phyloP scores from a whole-genome alignment of 2,329 filamentous ascomycete species.

The Fusarium musae region DNA sequence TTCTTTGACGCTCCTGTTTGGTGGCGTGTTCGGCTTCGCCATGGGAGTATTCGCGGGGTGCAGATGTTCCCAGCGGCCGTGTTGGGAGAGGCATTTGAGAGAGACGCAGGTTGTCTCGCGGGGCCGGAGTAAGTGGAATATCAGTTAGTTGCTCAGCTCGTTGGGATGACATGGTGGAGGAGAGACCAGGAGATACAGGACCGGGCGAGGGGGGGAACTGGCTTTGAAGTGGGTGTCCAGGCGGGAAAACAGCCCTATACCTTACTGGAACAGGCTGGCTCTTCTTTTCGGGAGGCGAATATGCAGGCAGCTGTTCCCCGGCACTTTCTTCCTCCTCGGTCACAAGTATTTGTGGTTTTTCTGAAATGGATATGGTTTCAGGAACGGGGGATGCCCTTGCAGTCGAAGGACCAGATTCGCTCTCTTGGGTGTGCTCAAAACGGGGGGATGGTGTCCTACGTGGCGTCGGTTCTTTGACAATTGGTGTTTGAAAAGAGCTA shows the following conservation, averaged over 20 bases:
- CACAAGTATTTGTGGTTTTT: constrained; percentile 55
- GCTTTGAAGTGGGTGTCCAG: constrained; percentile 58
- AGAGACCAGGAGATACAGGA: constrained; percentile 70
- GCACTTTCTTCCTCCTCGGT: constrained; percentile 51
- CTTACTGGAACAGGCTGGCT: constrained; percentile 53
- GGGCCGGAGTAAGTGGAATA: constrained; percentile 63
- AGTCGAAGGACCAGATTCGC: constrained; percentile 35
- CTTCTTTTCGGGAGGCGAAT: constrained; percentile 59
- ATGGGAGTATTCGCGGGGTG: constrained; percentile 57
- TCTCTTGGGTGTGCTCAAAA: constrained; percentile 16
- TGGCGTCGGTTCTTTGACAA: constrained; percentile 52
- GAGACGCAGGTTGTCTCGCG: constrained; percentile 29
- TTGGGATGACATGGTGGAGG: constrained; percentile 70
- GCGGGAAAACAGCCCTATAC: constrained; percentile 69
- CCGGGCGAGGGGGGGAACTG: constrained; percentile 68
- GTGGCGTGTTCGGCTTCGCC: constrained; percentile 54
- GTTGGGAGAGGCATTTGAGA: constrained; percentile 52
- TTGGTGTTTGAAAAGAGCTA: constrained; percentile 47
- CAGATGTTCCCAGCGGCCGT: constrained; percentile 57
- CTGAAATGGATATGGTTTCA: constrained; percentile 36
- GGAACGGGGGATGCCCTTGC: constrained; percentile 26
- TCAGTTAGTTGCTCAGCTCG: constrained; percentile 70
- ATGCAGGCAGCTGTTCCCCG: constrained; percentile 62
- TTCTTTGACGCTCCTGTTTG: constrained; percentile 62
- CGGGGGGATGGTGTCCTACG: constrained; percentile 49